Evolutionary conservation across 495 filamentous ascomycete genomes (phyloP).

Genomic region (Thozetella sp.): DNA sequence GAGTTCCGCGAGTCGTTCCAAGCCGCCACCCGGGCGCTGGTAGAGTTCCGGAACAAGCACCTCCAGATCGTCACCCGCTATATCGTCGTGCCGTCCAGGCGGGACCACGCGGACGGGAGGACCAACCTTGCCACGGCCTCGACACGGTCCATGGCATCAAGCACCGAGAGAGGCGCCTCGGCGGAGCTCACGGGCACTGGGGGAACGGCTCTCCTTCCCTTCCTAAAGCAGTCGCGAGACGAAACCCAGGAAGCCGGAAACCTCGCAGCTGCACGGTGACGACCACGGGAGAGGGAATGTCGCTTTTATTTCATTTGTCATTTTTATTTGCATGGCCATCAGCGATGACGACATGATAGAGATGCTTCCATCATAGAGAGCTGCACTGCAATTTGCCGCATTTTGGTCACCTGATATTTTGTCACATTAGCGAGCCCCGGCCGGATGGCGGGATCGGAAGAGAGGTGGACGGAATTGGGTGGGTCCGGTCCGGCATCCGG

Average conservation of each 20-base stretch:
- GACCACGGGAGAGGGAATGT: neutral
- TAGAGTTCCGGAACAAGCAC: slow-evolving; percentile 82
- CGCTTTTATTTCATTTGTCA: neutral
- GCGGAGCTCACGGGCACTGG: slow-evolving; percentile 82
- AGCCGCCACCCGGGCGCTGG: slow-evolving; percentile 79
- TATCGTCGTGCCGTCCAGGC: slow-evolving; percentile 71
- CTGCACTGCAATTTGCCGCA: no score
- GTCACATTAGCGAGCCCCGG: no score
- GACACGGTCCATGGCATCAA: slow-evolving; percentile 25
- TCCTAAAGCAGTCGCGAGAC: slow-evolving; percentile 91
- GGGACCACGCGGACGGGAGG: slow-evolving; percentile 24
- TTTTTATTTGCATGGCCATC: neutral
- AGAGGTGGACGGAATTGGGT: no score
- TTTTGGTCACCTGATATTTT: no score
- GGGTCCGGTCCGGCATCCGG: no score
- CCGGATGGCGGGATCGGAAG: no score
- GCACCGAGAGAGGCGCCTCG: neutral
- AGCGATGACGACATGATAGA: no score
- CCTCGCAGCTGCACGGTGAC: neutral
- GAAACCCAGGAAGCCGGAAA: slow-evolving; percentile 57
- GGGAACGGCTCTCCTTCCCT: slow-evolving; percentile 88
- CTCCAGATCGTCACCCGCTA: slow-evolving; percentile 92
- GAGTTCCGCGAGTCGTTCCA: slow-evolving; percentile 72
- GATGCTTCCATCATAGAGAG: no score
- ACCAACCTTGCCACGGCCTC: slow-evolving; percentile 67